phyloP scores from a whole-genome alignment of 148 eudicot genomes.

The Hydrangea macrophylla region DNA sequence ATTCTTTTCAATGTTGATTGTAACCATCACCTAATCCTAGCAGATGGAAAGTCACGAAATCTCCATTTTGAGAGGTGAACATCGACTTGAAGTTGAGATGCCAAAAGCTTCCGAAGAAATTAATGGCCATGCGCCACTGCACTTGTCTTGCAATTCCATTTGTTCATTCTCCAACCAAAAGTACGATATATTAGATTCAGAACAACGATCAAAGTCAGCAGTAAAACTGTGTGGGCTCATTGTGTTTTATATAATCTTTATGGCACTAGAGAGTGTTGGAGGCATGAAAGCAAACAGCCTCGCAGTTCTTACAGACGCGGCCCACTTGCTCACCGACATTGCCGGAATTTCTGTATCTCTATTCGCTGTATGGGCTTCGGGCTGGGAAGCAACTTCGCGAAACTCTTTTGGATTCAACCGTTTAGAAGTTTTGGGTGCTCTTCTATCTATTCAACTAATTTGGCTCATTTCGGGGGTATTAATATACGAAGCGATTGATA shows the following conservation, averaged over 20 bases:
- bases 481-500: slow-evolving; percentile 42
- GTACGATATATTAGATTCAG: slow-evolving; percentile 16
- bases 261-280: slow-evolving; percentile 43
- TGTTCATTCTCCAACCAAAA: slow-evolving; percentile 42
- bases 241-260: slow-evolving; percentile 32
- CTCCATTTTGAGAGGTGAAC: slow-evolving; percentile 7
- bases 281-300: slow-evolving; percentile 56
- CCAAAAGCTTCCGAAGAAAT: slow-evolving; percentile 8
- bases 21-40: neutral
- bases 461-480: slow-evolving; percentile 46
- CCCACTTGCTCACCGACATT: slow-evolving; percentile 44
- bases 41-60: slow-evolving; percentile 28
- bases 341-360: slow-evolving; percentile 51
- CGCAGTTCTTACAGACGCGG: slow-evolving; percentile 53
- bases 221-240: slow-evolving; percentile 41
- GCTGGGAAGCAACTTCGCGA: slow-evolving; percentile 38
- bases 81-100: slow-evolving; percentile 17
- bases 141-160: slow-evolving; percentile 22
- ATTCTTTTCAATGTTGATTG: neutral
- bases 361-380: slow-evolving; percentile 47
- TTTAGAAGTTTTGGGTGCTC: slow-evolving; percentile 48
- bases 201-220: slow-evolving; percentile 29
- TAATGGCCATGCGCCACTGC: slow-evolving; percentile 5
- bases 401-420: slow-evolving; percentile 51
- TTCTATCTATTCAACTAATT: slow-evolving; percentile 51